Conservation (phyloP, 164 flowering plant genomes). For the Brasenia schreberi region DNA sequence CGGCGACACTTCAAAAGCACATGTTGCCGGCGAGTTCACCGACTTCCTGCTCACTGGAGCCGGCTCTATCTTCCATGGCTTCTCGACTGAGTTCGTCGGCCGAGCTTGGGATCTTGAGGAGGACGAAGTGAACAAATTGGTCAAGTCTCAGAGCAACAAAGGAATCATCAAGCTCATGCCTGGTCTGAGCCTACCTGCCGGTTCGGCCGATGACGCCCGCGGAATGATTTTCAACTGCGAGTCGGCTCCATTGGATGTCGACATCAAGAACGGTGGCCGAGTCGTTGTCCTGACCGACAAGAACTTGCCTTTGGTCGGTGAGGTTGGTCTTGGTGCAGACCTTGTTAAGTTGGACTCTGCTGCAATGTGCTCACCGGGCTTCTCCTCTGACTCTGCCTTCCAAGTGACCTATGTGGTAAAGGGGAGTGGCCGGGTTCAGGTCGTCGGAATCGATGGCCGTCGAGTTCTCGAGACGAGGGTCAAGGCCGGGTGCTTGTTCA, state of each 20-base stretch:
- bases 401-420: conserved; percentile 73
- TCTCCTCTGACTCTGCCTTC: conserved; percentile 77
- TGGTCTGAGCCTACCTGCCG: conserved; percentile 33
- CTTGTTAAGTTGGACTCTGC: conserved; percentile 60
- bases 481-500: conserved; percentile 58
- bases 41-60: conserved; percentile 56
- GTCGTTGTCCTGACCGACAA: conserved; percentile 63
- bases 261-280: conserved; percentile 55
- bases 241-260: conserved; percentile 77
- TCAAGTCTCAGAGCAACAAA: conserved; percentile 27
- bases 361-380: conserved; percentile 90
- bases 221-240: conserved; percentile 61
- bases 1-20: conserved; percentile 69
- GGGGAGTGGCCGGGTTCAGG: conserved; percentile 77
- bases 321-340: conserved; percentile 83
- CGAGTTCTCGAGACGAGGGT: conserved; percentile 47
- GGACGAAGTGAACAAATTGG: conserved; percentile 33
- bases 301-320: conserved; percentile 70
- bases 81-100: conserved; percentile 60
- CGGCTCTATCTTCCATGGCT: conserved; percentile 64
- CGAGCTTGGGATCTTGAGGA: conserved; percentile 67
- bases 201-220: conserved; percentile 32
- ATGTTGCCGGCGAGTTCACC: conserved; percentile 72
- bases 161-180: conserved; percentile 49
- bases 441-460: conserved; percentile 60